Base-by-base conservation (phyloP, 352 stramenopile genomes). In the Phytophthora melonis region DNA sequence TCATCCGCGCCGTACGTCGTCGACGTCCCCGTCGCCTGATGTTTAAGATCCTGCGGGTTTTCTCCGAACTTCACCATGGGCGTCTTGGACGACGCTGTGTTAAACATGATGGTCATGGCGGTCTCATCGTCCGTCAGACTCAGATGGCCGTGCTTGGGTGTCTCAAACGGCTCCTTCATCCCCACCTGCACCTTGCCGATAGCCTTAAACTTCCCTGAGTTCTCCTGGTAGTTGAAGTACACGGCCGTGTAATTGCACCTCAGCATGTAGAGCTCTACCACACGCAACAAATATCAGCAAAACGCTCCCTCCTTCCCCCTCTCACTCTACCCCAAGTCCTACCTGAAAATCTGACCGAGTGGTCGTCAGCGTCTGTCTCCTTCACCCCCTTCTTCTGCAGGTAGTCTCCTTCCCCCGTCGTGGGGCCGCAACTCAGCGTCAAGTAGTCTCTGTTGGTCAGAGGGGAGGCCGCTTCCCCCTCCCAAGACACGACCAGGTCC, bases 71-170 rank as follows among this genome's bases (percentile, higher is more conserved):
- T 80, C 5, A 83, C 84, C 11, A 74, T 62, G 0, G 84, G 87
- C 16, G 67, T 86, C 10, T 78, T 70, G 0, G 77, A 70, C 1
- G 84, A 92, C 8, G 80, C 86, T 11, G 88, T 91, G 47, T 92
- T 94, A 61, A 90, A 94, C 80, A 93, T 80, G 32, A 94, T 59
- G 0, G 78, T 80, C 86, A 94, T 93, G 11, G 86, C 81, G 3
- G 80, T 63, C 9, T 76, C 60, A 13, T 82, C 59, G 13, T 84
- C 80, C 1, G 82, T 92, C 18, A 94, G 67, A 61, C 82, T 89
- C 18, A 94, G 56, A 50, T 94, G 88, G 14, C 88, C 88, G 25
- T 94, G 88, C 71, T 94, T 93, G 5, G 88, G 88, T 1, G 81
- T 62, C n/a, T 79, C 66, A 7, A 85, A 81, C 1, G 82, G 76